These are phyloP conservation scores for Ricinus communis DNA, from an alignment of 345 rosid species.

Conservation along the genomic window DNA sequence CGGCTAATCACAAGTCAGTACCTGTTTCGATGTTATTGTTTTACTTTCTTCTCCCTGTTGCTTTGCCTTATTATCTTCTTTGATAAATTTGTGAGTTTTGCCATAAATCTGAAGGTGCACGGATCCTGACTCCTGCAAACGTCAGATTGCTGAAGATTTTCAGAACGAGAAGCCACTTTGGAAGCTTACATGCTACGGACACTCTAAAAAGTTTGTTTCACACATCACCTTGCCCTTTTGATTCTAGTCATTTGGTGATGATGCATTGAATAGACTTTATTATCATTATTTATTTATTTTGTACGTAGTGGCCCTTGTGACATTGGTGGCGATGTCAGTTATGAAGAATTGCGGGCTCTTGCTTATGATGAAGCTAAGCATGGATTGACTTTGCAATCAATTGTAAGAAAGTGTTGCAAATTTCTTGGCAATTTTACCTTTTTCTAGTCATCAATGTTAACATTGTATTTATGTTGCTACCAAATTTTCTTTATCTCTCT, in stretches of 20 bases:
- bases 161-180: slow-evolving; percentile 81
- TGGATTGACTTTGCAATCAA: slow-evolving; percentile 72
- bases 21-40: background rate
- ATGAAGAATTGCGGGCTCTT: slow-evolving; percentile 74
- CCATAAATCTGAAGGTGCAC: slow-evolving; percentile 57
- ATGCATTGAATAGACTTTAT: background rate
- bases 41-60: slow-evolving; percentile 1
- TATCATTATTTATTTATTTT: background rate
- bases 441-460: background rate
- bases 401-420: slow-evolving; percentile 50
- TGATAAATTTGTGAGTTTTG: slow-evolving; percentile 12
- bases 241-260: background rate
- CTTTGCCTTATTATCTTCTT: slow-evolving; percentile 7
- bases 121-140: slow-evolving; percentile 76
- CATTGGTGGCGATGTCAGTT: slow-evolving; percentile 66
- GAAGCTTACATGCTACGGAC: slow-evolving; percentile 89
- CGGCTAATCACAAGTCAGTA: slow-evolving; percentile 63
- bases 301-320: slow-evolving; percentile 68
- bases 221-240: background rate
- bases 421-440: background rate
- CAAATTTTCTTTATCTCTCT: background rate
- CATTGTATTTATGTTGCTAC: background rate
- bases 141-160: slow-evolving; percentile 63
- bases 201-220: slow-evolving; percentile 61
- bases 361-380: slow-evolving; percentile 79